Percentiles rank a stretch among this genome's conserved stretches.
phyloP scores from a whole-genome alignment of 1,284 basidiomycete genomes.

The Spongispora temasekensis region DNA sequence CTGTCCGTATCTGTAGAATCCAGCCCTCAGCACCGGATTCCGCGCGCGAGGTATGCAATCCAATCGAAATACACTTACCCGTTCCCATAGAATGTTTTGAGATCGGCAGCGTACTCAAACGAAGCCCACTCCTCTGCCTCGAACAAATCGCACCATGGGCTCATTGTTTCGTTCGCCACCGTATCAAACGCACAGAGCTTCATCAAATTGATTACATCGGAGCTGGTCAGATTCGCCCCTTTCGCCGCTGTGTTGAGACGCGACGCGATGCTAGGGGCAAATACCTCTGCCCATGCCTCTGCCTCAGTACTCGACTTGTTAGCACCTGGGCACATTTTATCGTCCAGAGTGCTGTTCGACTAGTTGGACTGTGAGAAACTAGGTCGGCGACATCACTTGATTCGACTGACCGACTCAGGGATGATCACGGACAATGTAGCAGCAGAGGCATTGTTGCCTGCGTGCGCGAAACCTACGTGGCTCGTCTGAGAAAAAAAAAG shows the following conservation, averaged over 20 bases:
- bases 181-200: slow-evolving; percentile 80
- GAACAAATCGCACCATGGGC: slow-evolving; percentile 75
- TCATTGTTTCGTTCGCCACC: slow-evolving; percentile 51
- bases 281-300: slow-evolving; percentile 52
- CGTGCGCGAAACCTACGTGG: slow-evolving; percentile 51
- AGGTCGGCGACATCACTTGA: not conserved
- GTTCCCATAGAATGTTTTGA: slow-evolving; percentile 74
- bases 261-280: slow-evolving; percentile 55
- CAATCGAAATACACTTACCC: slow-evolving; percentile 48
- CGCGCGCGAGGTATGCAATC: not conserved
- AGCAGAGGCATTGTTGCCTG: slow-evolving; percentile 40
- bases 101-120: slow-evolving; percentile 70
- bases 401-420: slow-evolving; percentile 53
- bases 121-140: slow-evolving; percentile 52
- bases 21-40: not conserved
- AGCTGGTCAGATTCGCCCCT: slow-evolving; percentile 57
- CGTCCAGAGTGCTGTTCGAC: slow-evolving; percentile 68
- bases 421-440: slow-evolving; percentile 55
- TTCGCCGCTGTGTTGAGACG: slow-evolving; percentile 66
- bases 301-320: slow-evolving; percentile 47
- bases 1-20: slow-evolving; percentile 57
- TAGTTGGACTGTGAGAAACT: slow-evolving; percentile 21
- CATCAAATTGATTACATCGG: slow-evolving; percentile 65
- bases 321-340: slow-evolving; percentile 66
- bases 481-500: slow-evolving; percentile 5